Evolutionary conservation across 495 filamentous ascomycete genomes (phyloP), one percentile per base, ranked within the genome.

Genomic region (Podospora pseudocomata): DNA sequence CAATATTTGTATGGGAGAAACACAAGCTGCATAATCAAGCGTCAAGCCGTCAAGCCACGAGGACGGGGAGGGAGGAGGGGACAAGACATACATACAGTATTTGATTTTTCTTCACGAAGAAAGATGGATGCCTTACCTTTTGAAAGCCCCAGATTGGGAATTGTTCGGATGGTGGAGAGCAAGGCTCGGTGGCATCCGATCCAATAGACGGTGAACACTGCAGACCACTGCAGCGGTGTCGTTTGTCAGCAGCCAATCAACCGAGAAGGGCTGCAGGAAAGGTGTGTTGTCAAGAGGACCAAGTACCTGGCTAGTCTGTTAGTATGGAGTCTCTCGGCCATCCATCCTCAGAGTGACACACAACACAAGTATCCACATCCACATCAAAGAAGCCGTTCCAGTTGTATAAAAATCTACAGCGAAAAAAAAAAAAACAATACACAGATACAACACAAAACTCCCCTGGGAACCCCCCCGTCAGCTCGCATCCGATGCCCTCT

Each of bases 201-300:
- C 67, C 61, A 64, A 64, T 68, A 53, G 30, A 53, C 62, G 56
- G 44, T 58, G 34, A 56, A 64, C 61, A 65, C 54, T 57, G 62
- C 54, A 64, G 27, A 49, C 9, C 39, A 49, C 39, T 49, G 39
- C 39, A 49, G 39, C 15, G 13, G 19, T 30, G 53, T 39, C 26
- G 28, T 55, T 65, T 54, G 39, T 28, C 53, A 23, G n/a, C 65
- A 63, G 34, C 65, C 65, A 67, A 67, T 67, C 65, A 55, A 5
- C 53, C 57, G n/a, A 63, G 13, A 39, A 19, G 23, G 55, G 55
- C 55, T 58, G 55, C 55, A 58, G 55, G 23, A 7, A 26, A 18
- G 6, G 54, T 56, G 55, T 58, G n/a, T 19, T 58, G 55, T 58
- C 55, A 58, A 20, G 4, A 56, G n/a, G 55, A 58, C 39, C 15